phyloP scores from a whole-genome alignment of 2,329 filamentous ascomycete species.

The Cladosporium velox region DNA sequence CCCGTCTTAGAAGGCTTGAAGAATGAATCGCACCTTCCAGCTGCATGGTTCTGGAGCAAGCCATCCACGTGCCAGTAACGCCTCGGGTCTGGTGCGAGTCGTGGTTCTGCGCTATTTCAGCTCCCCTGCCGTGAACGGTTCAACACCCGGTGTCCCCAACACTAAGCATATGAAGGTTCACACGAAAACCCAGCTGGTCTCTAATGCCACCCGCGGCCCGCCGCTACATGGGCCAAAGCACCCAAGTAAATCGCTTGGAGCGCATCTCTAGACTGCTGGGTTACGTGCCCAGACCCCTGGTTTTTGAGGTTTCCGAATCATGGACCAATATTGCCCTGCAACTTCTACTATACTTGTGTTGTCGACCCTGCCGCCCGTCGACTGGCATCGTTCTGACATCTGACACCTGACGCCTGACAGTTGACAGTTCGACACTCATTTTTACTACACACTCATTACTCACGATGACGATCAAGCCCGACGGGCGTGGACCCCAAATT shows the following conservation, averaged over 20 bases:
- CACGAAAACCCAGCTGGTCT: slow-evolving; percentile 1
- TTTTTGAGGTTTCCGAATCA: slow-evolving; percentile 12
- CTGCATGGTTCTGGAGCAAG: neutral
- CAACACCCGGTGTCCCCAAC: neutral
- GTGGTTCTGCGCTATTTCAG: neutral
- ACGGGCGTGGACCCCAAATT: slow-evolving; percentile 23
- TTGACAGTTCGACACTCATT: slow-evolving; percentile 8
- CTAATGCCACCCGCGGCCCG: neutral
- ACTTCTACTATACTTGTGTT: slow-evolving; percentile 5
- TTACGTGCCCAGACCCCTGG: slow-evolving; percentile 8
- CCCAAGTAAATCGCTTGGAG: neutral
- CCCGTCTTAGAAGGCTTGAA: neutral
- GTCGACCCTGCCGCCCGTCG: neutral
- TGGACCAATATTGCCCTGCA: neutral
- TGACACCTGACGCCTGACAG: slow-evolving; percentile 3
- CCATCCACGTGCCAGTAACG: slow-evolving; percentile 1
- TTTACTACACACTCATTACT: neutral
- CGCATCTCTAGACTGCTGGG: slow-evolving; percentile 6
- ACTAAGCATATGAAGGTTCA: slow-evolving; percentile 3
- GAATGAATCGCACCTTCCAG: neutral
- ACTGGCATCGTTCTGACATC: slow-evolving; percentile 1
- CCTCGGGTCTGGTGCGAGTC: neutral
- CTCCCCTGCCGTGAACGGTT: neutral
- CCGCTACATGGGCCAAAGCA: neutral
- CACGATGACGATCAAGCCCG: slow-evolving; percentile 19